Conservation (phyloP, 108 stramenopile genomes). For the Skeletonema tropicum region DNA sequence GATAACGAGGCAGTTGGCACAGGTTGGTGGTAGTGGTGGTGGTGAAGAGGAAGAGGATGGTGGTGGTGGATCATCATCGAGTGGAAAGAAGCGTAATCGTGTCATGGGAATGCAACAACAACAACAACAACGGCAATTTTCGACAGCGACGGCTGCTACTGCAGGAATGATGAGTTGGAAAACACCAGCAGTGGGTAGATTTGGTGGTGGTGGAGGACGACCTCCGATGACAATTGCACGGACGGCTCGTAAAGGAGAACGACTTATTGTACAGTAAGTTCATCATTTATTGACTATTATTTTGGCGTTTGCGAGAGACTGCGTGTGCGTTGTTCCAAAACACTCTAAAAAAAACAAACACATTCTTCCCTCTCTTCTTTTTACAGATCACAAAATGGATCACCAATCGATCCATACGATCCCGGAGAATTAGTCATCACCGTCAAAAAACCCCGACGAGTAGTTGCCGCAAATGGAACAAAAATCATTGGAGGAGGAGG, state of each 20-base stretch:
- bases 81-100: conserved; percentile 16
- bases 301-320: too few species aligned
- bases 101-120: conserved; percentile 12
- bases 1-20: conserved; percentile 34
- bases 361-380: not conserved
- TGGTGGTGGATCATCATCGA: conserved; percentile 22
- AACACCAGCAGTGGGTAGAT: conserved; percentile 43
- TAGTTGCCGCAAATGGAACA: conserved; percentile 7
- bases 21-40: not conserved
- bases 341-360: not conserved
- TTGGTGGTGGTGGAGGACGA: conserved; percentile 11
- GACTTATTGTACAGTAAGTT: conserved; percentile 44
- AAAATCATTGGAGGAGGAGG: conserved; percentile 14
- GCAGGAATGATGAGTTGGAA: conserved; percentile 42
- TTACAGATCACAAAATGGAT: conserved; percentile 71
- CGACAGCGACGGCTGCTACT: too few species aligned
- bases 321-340: conserved; percentile 6
- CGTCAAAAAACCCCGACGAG: conserved; percentile 65
- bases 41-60: not conserved
- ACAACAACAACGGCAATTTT: not conserved
- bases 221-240: conserved; percentile 36
- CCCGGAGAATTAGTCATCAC: conserved; percentile 72
- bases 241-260: conserved; percentile 74
- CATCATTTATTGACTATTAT: not conserved
- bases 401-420: conserved; percentile 66